Conservation (phyloP, 805 yeast species). For the Candida maesae region DNA sequence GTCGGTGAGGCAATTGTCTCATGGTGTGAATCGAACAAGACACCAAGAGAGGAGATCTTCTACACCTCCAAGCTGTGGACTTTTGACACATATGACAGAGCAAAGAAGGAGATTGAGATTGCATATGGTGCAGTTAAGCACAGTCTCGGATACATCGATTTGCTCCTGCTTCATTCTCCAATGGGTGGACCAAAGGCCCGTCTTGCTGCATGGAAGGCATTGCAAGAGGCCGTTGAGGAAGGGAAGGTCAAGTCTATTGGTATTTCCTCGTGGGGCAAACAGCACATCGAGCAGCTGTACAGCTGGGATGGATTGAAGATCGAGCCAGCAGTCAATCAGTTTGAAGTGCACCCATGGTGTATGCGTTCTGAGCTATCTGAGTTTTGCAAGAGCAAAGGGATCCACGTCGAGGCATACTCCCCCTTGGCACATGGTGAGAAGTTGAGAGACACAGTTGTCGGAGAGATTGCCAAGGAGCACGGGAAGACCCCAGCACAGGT, state of each 20-base stretch:
- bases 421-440: constrained; percentile 57
- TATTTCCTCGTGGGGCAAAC: constrained; percentile 67
- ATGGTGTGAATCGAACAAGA: constrained; percentile 45
- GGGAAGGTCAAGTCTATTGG: constrained; percentile 69
- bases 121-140: constrained; percentile 50
- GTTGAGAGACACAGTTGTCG: constrained; percentile 42
- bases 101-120: constrained; percentile 53
- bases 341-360: constrained; percentile 54
- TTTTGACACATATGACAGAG: constrained; percentile 39
- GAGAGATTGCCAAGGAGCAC: constrained; percentile 38
- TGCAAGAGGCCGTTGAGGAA: constrained; percentile 66
- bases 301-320: constrained; percentile 52
- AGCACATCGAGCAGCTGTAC: constrained; percentile 60
- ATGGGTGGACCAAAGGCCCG: constrained; percentile 47
- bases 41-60: constrained; percentile 48
- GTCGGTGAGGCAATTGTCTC: constrained; percentile 54
- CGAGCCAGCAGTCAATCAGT: constrained; percentile 73
- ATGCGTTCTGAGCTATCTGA: constrained; percentile 38
- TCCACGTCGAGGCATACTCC: constrained; percentile 56
- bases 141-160: constrained; percentile 62
- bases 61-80: constrained; percentile 78
- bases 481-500: constrained; percentile 46
- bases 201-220: constrained; percentile 64
- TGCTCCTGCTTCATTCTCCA: constrained; percentile 68
- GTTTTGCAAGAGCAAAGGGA: constrained; percentile 42